phyloP scores from a whole-genome alignment of 805 yeast genomes.

The Kazachstania viticola region DNA sequence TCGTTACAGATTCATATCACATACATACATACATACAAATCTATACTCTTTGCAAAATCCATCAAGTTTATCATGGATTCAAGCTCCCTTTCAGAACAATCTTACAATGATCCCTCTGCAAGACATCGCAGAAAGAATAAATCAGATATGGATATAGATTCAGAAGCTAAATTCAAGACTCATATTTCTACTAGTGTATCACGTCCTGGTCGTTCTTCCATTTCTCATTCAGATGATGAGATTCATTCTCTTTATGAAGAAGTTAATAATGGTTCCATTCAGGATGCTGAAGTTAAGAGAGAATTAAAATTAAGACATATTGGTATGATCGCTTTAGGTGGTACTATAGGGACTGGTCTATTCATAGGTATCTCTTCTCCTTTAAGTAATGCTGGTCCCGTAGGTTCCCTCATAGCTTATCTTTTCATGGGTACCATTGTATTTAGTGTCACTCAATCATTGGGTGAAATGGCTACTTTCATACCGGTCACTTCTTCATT shows the following conservation, averaged over 20 bases:
- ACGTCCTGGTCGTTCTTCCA: no score
- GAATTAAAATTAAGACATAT: slow-evolving; percentile 55
- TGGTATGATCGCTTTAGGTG: slow-evolving; percentile 69
- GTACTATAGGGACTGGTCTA: slow-evolving; percentile 71
- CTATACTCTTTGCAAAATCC: no score
- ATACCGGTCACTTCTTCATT: slow-evolving; percentile 59
- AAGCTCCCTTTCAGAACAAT: no score
- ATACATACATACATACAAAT: no score
- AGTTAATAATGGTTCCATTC: slow-evolving; percentile 8
- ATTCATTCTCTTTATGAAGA: slow-evolving; percentile 1
- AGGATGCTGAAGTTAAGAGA: slow-evolving; percentile 40
- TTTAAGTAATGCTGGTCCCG: slow-evolving; percentile 53
- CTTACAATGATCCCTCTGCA: no score
- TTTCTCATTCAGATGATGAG: no score
- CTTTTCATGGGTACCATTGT: slow-evolving; percentile 56
- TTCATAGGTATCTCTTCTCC: slow-evolving; percentile 55
- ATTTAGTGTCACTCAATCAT: slow-evolving; percentile 53
- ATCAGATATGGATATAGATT: no score
- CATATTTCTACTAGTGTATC: no score
- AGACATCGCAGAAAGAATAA: no score
- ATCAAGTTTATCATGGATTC: no score
- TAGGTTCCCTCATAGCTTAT: slow-evolving; percentile 51
- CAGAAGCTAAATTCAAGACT: no score
- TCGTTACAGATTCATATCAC: no score
- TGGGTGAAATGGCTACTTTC: slow-evolving; percentile 75